Evolutionary conservation across 1,284 basidiomycete species (phyloP).

Genomic region (Waitea zeae): DNA sequence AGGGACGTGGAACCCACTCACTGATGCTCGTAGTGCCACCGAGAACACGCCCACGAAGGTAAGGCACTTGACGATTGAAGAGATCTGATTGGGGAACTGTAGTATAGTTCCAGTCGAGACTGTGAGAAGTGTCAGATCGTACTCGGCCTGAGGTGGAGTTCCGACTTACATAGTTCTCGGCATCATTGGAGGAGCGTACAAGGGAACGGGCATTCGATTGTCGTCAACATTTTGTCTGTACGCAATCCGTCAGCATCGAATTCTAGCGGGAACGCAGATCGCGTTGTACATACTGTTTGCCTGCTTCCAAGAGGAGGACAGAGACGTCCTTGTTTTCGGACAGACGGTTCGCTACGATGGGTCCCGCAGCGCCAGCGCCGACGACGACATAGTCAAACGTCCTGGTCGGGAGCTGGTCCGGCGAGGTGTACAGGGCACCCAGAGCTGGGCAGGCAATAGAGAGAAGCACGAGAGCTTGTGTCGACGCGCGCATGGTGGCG

Average conservation of each 20-base stretch:
- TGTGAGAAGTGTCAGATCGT: constrained; percentile 7
- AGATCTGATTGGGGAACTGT: constrained; percentile 15
- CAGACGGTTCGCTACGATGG: constrained; percentile 3
- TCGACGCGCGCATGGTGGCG: too few relatives aligned
- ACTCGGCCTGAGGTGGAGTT: constrained; percentile 9
- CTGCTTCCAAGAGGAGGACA: constrained; percentile 13
- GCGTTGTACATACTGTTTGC: constrained; percentile 1
- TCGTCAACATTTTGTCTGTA: neutral
- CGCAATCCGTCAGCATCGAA: neutral
- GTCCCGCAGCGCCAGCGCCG: constrained; percentile 1
- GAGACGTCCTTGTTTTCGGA: constrained; percentile 8
- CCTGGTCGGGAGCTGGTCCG: neutral
- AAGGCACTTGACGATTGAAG: constrained; percentile 12
- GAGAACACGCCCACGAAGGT: constrained; percentile 17
- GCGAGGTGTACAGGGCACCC: too few relatives aligned
- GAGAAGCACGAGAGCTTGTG: too few relatives aligned
- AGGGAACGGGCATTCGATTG: neutral
- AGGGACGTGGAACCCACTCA: constrained; percentile 8
- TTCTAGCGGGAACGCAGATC: neutral
- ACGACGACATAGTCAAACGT: constrained; percentile 3
- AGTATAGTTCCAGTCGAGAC: constrained; percentile 16
- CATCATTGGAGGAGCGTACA: neutral
- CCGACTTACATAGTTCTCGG: neutral
- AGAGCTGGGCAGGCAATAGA: too few relatives aligned
- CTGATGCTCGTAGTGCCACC: constrained; percentile 21